Evolutionary conservation across 768 basidiomycete species (phyloP).

Genomic region (Leccinum pellstonianum): DNA sequence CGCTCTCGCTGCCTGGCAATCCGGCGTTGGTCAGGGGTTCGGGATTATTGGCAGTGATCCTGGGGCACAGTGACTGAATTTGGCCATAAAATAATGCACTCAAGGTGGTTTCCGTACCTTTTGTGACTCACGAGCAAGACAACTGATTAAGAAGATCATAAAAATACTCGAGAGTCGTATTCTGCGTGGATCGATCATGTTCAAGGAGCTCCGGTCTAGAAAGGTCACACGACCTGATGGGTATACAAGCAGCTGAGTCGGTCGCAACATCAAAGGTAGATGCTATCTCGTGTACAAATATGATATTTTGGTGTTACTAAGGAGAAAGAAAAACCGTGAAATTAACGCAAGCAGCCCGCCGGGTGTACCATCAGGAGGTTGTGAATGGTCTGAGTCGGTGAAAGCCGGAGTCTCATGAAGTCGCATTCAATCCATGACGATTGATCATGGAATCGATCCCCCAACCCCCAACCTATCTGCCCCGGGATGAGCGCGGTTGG

Average conservation of each 20-base stretch:
- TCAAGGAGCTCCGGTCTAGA: neutral
- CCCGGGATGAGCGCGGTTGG: neutral
- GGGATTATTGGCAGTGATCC: too few species aligned
- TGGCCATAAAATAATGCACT: neutral
- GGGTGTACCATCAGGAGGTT: neutral
- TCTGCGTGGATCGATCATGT: neutral
- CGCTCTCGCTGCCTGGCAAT: neutral
- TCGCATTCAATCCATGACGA: neutral
- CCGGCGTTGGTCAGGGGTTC: too few species aligned
- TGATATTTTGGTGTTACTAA: too few species aligned
- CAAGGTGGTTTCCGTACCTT: neutral
- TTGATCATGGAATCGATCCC: neutral
- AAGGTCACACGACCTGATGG: neutral
- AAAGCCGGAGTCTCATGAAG: neutral
- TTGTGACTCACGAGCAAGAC: neutral
- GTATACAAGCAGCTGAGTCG: too few species aligned
- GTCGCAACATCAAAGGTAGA: neutral
- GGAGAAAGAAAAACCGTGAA: neutral
- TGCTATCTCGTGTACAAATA: neutral
- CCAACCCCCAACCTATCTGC: neutral
- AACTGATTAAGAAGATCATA: neutral
- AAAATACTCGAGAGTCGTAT: neutral
- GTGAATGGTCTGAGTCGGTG: neutral
- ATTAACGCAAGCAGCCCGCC: neutral
- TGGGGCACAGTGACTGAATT: too few species aligned